Evolutionary conservation across 2,329 filamentous ascomycete genomes (phyloP).

Genomic region (Paecilomyces sp.): DNA sequence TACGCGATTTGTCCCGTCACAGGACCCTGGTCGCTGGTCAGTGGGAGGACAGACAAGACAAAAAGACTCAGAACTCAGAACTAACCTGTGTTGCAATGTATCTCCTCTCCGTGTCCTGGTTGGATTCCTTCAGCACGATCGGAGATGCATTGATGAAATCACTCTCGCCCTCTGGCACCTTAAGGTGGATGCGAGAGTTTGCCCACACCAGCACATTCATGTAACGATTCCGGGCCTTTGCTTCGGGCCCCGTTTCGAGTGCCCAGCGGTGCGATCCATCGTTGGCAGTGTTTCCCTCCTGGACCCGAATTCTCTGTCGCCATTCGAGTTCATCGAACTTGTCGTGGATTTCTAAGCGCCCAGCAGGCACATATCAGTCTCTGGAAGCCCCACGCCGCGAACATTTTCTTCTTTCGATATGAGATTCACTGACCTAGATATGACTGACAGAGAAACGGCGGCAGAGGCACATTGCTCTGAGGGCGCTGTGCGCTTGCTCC

Average conservation of each 20-base stretch:
- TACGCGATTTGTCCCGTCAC: constrained; percentile 69
- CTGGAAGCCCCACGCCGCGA: neutral
- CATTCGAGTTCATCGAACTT: constrained; percentile 58
- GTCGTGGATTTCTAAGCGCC: constrained; percentile 45
- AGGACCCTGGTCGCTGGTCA: constrained; percentile 53
- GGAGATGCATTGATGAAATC: constrained; percentile 82
- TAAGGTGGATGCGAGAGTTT: constrained; percentile 73
- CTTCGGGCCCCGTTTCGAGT: constrained; percentile 50
- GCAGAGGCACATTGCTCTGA: constrained; percentile 24
- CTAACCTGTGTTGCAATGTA: constrained; percentile 83
- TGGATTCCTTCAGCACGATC: constrained; percentile 50
- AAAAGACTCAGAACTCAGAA: neutral
- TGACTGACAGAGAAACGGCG: constrained; percentile 32
- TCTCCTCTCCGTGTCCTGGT: constrained; percentile 40
- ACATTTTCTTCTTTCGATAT: neutral
- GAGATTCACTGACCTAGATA: constrained; percentile 24
- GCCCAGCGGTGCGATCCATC: constrained; percentile 50
- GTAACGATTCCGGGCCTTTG: constrained; percentile 70
- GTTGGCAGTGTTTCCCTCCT: constrained; percentile 37
- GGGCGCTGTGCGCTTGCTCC: constrained; percentile 18
- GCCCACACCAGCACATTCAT: constrained; percentile 84
- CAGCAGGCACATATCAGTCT: constrained; percentile 5
- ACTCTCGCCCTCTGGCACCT: constrained; percentile 63
- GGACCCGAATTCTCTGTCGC: constrained; percentile 50
- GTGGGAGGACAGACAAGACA: neutral